These are phyloP conservation scores for Fusarium sp. DNA, from an alignment of 2,329 filamentous ascomycete species.

Conservation along the genomic window DNA sequence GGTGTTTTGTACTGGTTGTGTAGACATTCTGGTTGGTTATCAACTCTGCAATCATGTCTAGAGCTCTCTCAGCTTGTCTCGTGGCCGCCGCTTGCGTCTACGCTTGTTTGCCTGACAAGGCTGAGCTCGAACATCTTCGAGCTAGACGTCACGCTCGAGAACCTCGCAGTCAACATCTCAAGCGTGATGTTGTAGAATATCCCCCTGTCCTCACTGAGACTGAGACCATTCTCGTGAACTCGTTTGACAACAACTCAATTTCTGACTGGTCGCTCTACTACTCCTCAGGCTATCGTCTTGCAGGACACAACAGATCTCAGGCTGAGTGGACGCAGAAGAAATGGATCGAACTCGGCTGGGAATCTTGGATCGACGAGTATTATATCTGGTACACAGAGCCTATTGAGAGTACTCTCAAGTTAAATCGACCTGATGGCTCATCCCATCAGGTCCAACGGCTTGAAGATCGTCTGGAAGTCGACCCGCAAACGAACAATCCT, in stretches of 20 bases:
- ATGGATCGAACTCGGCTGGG: slow-evolving; percentile 39
- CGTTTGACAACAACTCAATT: slow-evolving; percentile 35
- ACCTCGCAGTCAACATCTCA: slow-evolving; percentile 10
- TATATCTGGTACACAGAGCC: slow-evolving; percentile 43
- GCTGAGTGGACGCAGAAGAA: slow-evolving; percentile 43
- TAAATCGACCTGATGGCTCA: slow-evolving; percentile 31
- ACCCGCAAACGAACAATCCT: slow-evolving; percentile 26
- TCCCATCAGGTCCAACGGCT: slow-evolving; percentile 32
- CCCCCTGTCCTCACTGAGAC: slow-evolving; percentile 21
- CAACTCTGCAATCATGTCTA: slow-evolving; percentile 19
- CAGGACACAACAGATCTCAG: slow-evolving; percentile 35
- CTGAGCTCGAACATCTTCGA: slow-evolving; percentile 23
- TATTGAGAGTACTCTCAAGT: slow-evolving; percentile 34
- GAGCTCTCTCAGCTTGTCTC: slow-evolving; percentile 20
- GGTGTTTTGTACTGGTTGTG: background rate
- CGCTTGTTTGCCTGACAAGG: slow-evolving; percentile 36
- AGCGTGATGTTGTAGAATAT: slow-evolving; percentile 21
- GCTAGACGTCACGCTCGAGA: slow-evolving; percentile 8
- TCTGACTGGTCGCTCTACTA: slow-evolving; percentile 43
- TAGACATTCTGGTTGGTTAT: background rate
- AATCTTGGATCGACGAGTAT: slow-evolving; percentile 41
- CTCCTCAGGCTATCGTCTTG: slow-evolving; percentile 39
- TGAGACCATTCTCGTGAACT: slow-evolving; percentile 28
- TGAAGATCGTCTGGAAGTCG: slow-evolving; percentile 35
- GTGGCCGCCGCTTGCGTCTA: slow-evolving; percentile 35